phyloP scores from a whole-genome alignment of 2,329 filamentous ascomycete species.

The Colletotrichum abscissum region DNA sequence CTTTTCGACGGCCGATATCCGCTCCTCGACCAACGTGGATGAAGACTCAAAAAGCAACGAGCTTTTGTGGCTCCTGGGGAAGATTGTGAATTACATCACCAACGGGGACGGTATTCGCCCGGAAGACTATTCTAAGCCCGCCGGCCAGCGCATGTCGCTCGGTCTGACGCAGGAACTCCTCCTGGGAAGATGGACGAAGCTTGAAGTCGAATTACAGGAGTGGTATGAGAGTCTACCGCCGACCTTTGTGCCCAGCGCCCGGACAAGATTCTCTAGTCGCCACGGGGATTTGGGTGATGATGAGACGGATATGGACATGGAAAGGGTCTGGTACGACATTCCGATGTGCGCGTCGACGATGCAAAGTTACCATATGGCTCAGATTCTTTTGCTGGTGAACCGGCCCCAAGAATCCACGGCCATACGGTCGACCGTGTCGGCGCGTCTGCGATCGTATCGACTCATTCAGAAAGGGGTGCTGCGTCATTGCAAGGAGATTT shows the following conservation, averaged over 20 bases:
- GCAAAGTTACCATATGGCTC: slow-evolving; percentile 74
- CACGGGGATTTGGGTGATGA: no score
- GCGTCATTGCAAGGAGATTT: slow-evolving; percentile 4
- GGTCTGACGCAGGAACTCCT: slow-evolving; percentile 5
- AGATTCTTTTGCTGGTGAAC: slow-evolving; percentile 64
- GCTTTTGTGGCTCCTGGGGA: slow-evolving; percentile 73
- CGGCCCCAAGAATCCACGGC: slow-evolving; percentile 6
- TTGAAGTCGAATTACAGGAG: slow-evolving; percentile 1
- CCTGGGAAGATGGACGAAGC: slow-evolving; percentile 26
- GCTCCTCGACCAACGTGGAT: slow-evolving; percentile 61
- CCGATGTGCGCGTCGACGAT: slow-evolving; percentile 74
- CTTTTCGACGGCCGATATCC: slow-evolving; percentile 46
- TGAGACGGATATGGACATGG: slow-evolving; percentile 49
- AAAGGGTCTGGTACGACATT: slow-evolving; percentile 71
- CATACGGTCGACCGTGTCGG: slow-evolving; percentile 4
- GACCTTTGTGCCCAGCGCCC: background rate
- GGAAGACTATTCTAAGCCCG: background rate
- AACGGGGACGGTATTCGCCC: slow-evolving; percentile 60
- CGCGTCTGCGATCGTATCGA: slow-evolving; percentile 3
- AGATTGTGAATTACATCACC: slow-evolving; percentile 74
- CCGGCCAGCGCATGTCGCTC: background rate
- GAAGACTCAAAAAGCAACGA: slow-evolving; percentile 74
- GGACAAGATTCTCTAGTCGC: background rate
- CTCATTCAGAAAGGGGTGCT: background rate
- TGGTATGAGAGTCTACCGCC: background rate